Conservation (phyloP, 768 basidiomycete species). For the Pisolithus marmoratus region DNA sequence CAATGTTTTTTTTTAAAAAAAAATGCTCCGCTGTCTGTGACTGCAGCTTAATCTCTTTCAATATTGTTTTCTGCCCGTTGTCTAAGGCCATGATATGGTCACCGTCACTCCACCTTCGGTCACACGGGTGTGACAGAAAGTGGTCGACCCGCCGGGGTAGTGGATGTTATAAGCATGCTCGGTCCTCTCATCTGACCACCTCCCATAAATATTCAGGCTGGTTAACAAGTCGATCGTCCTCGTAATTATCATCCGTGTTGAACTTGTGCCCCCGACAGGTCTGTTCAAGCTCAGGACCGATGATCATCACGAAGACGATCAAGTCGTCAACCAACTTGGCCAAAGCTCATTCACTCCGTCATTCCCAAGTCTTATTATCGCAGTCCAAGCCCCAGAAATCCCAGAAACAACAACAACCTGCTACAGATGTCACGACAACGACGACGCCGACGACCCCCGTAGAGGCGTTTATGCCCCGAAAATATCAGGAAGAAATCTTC, state of each 20-base stretch:
- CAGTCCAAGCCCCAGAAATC: background rate
- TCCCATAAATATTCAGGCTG: background rate
- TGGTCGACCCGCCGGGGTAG: too few relatives aligned
- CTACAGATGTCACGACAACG: constrained; percentile 10
- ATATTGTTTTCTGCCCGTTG: too few relatives aligned
- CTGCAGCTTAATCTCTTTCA: too few relatives aligned
- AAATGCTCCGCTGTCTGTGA: too few relatives aligned
- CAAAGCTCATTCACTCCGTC: background rate
- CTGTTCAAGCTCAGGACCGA: constrained; percentile 10
- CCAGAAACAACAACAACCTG: background rate
- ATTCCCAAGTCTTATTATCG: background rate
- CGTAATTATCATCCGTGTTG: background rate
- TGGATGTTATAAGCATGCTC: background rate
- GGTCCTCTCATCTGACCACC: background rate
- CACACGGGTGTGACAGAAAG: too few relatives aligned
- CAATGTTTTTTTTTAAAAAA: too few relatives aligned
- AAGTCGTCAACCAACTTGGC: background rate
- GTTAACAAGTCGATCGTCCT: background rate
- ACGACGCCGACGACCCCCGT: constrained; percentile 22
- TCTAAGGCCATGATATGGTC: too few relatives aligned
- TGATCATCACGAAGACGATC: constrained; percentile 1
- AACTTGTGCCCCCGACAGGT: constrained; percentile 7
- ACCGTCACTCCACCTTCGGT: too few relatives aligned
- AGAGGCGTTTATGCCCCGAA: constrained; percentile 40
- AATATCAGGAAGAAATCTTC: constrained; percentile 55